These are phyloP conservation scores for Colletotrichum liaoningense DNA, from an alignment of 2,329 filamentous ascomycete genomes.

Conservation along the genomic window DNA sequence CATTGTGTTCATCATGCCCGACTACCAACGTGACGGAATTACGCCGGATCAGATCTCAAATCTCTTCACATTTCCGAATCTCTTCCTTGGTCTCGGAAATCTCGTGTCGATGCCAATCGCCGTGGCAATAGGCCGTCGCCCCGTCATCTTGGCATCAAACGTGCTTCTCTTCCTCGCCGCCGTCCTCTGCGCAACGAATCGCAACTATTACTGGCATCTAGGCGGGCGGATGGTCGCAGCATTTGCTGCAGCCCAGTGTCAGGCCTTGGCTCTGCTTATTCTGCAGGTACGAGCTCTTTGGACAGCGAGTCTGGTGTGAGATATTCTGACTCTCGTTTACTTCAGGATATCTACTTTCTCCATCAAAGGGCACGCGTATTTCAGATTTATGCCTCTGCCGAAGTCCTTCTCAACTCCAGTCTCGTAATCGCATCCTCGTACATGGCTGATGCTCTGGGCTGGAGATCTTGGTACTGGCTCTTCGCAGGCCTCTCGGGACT, in stretches of 20 bases:
- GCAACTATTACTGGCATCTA: conserved; percentile 27
- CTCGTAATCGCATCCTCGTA: conserved; percentile 21
- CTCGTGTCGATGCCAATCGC: conserved; percentile 49
- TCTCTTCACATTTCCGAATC: conserved; percentile 45
- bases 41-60: conserved; percentile 34
- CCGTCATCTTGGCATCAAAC: conserved; percentile 44
- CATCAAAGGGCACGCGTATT: conserved; percentile 26
- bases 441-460: conserved; percentile 20
- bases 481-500: conserved; percentile 20
- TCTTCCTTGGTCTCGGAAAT: conserved; percentile 43
- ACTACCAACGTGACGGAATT: conserved; percentile 35
- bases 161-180: conserved; percentile 42
- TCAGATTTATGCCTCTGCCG: conserved; percentile 23
- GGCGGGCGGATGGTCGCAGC: conserved; percentile 22
- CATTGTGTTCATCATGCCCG: conserved; percentile 37
- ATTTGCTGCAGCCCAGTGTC: conserved; percentile 19
- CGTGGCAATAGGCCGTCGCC: conserved; percentile 45
- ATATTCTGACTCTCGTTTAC: neutral
- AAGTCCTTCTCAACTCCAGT: conserved; percentile 21
- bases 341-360: conserved; percentile 27
- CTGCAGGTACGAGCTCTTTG: conserved; percentile 1
- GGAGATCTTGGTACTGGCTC: conserved; percentile 30
- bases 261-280: conserved; percentile 23
- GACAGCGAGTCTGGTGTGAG: too few species aligned
- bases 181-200: conserved; percentile 35